phyloP scores from a whole-genome alignment of 192 early-diverging fungal genomes.

The Chytriomyces confervae region DNA sequence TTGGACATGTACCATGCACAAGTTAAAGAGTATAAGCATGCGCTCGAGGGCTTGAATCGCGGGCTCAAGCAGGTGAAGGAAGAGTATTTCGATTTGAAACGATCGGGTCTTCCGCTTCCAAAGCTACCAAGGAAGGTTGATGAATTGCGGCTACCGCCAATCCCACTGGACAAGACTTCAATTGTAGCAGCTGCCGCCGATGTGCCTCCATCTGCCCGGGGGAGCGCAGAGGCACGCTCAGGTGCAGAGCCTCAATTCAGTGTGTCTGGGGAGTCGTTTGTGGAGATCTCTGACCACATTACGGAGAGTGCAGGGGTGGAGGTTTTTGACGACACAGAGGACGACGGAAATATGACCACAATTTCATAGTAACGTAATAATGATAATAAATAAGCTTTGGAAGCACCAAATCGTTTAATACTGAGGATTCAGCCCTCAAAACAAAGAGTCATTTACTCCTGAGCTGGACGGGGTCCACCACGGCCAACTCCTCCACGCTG shows the following conservation, averaged over 20 bases:
- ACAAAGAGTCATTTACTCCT: slow-evolving; percentile 11
- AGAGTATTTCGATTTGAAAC: slow-evolving; percentile 38
- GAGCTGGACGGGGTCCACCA: slow-evolving; percentile 59
- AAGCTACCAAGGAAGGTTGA: background rate
- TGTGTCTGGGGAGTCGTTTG: too few relatives aligned
- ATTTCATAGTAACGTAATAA: too few relatives aligned
- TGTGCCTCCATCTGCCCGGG: too few relatives aligned
- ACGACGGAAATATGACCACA: too few relatives aligned
- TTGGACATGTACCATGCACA: slow-evolving; percentile 67
- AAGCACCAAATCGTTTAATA: too few relatives aligned
- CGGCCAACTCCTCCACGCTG: slow-evolving; percentile 88
- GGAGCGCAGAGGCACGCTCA: too few relatives aligned
- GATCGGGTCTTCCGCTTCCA: slow-evolving; percentile 8
- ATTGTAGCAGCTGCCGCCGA: slow-evolving; percentile 19
- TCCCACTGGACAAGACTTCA: slow-evolving; percentile 9
- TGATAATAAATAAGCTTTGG: too few relatives aligned
- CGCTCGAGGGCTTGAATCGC: slow-evolving; percentile 47
- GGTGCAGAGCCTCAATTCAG: too few relatives aligned
- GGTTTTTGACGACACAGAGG: too few relatives aligned
- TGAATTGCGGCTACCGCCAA: slow-evolving; percentile 12
- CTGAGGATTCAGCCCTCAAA: background rate
- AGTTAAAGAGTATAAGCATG: slow-evolving; percentile 57
- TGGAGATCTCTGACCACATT: too few relatives aligned
- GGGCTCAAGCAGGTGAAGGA: slow-evolving; percentile 45
- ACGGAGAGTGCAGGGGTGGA: too few relatives aligned